These are phyloP conservation scores for Eimeria tenella DNA, from an alignment of 169 alveolate species.

Conservation along the genomic window DNA sequence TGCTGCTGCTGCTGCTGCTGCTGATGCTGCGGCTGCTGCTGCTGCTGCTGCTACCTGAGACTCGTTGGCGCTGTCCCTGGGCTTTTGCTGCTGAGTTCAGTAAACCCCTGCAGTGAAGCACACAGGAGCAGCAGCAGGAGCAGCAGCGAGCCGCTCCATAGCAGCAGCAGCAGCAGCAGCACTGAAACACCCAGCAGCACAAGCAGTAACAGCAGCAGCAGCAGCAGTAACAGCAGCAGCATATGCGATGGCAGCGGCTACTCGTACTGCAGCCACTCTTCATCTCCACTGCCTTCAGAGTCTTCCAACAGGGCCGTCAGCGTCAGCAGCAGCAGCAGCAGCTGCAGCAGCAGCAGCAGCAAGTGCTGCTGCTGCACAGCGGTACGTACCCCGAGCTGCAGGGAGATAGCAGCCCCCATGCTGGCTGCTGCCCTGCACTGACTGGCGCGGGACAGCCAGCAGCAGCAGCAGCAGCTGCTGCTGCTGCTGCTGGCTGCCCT, in stretches of 20 bases:
- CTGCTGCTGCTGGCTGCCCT: constrained; percentile 10
- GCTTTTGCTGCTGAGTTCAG: constrained; percentile 43
- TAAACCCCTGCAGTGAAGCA: constrained; percentile 38
- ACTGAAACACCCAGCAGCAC: constrained; percentile 1
- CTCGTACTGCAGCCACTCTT: neutral
- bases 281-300: constrained; percentile 17
- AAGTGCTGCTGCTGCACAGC: too few species aligned
- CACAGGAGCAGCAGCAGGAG: neutral
- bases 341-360: neutral
- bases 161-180: constrained; percentile 15
- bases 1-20: neutral
- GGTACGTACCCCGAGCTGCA: constrained; percentile 39
- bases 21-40: constrained; percentile 15
- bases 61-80: neutral
- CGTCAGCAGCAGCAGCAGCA: constrained; percentile 3
- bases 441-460: constrained; percentile 2
- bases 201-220: constrained; percentile 11
- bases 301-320: too few species aligned
- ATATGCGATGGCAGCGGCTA: neutral
- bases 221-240: constrained; percentile 30
- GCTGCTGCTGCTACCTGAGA: constrained; percentile 26
- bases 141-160: neutral
- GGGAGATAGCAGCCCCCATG: constrained; percentile 30
- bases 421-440: constrained; percentile 57
- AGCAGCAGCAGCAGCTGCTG: constrained; percentile 4